These are phyloP conservation scores for Nemania serpens DNA, from an alignment of 2,329 filamentous ascomycete genomes.

Conservation along the genomic window DNA sequence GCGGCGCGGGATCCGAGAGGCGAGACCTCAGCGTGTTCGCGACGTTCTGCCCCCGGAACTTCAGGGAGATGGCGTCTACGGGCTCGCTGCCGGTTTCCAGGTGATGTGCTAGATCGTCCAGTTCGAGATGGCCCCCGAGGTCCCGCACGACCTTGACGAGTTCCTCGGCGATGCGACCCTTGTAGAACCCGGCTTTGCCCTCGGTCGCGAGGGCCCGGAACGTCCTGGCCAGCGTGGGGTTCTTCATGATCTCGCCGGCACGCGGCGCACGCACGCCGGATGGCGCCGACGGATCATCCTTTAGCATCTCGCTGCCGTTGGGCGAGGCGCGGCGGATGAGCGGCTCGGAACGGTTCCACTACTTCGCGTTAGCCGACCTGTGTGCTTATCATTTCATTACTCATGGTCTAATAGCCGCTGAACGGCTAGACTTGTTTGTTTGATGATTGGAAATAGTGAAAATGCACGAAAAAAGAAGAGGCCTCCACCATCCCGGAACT, in stretches of 20 bases:
- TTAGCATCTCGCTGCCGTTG: constrained; percentile 86
- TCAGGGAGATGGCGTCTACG: constrained; percentile 83
- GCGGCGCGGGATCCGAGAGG: constrained; percentile 41
- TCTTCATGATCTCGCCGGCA: constrained; percentile 87
- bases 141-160: constrained; percentile 78
- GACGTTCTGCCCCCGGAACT: constrained; percentile 69
- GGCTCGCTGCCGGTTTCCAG: constrained; percentile 70
- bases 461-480: neutral
- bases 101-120: constrained; percentile 82
- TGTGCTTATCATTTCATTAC: too few relatives aligned
- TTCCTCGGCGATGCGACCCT: constrained; percentile 79
- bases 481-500: constrained; percentile 41
- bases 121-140: constrained; percentile 75
- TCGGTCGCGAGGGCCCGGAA: constrained; percentile 78
- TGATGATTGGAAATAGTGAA: neutral
- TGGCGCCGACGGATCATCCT: constrained; percentile 68
- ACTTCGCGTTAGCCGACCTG: neutral
- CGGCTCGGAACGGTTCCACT: constrained; percentile 75
- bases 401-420: too few relatives aligned
- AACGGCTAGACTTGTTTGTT: too few relatives aligned
- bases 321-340: constrained; percentile 74
- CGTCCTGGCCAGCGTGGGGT: constrained; percentile 78
- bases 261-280: constrained; percentile 75
- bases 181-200: constrained; percentile 91
- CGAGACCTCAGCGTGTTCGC: constrained; percentile 32